Evolutionary conservation across 345 rosid species (phyloP).

Genomic region (Dimocarpus longan): DNA sequence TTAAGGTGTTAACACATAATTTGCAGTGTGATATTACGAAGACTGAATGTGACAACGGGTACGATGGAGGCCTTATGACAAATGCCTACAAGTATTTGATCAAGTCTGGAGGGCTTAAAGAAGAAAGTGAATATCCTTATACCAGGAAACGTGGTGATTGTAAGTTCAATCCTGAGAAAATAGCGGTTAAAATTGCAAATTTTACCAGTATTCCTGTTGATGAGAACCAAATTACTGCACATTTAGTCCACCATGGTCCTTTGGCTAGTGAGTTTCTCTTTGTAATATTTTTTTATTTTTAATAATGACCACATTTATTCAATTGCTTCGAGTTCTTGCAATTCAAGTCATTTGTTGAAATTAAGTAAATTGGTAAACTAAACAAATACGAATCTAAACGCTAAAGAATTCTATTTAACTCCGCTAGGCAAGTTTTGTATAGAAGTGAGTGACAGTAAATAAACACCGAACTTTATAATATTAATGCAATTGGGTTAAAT

Average conservation of each 20-base stretch:
- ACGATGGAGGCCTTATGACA: slow-evolving; percentile 88
- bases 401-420: too few species aligned
- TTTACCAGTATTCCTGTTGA: slow-evolving; percentile 66
- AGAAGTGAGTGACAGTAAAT: background rate
- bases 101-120: slow-evolving; percentile 76
- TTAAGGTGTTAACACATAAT: background rate
- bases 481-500: slow-evolving; percentile 64
- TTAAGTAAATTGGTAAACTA: background rate
- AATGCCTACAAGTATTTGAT: slow-evolving; percentile 82
- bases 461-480: background rate
- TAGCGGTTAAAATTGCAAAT: slow-evolving; percentile 60
- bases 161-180: slow-evolving; percentile 52
- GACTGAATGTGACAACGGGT: slow-evolving; percentile 69
- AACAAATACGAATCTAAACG: too few species aligned
- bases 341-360: background rate
- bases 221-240: slow-evolving; percentile 74
- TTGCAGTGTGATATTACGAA: slow-evolving; percentile 63
- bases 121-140: slow-evolving; percentile 70
- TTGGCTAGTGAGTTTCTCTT: slow-evolving; percentile 51
- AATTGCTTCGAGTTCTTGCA: background rate
- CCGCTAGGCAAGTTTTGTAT: background rate
- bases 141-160: slow-evolving; percentile 62
- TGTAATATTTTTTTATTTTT: background rate
- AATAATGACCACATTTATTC: background rate
- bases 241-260: slow-evolving; percentile 78